Base-by-base conservation (phyloP, 306 rosid species). In the Cicer pinnatifidum region DNA sequence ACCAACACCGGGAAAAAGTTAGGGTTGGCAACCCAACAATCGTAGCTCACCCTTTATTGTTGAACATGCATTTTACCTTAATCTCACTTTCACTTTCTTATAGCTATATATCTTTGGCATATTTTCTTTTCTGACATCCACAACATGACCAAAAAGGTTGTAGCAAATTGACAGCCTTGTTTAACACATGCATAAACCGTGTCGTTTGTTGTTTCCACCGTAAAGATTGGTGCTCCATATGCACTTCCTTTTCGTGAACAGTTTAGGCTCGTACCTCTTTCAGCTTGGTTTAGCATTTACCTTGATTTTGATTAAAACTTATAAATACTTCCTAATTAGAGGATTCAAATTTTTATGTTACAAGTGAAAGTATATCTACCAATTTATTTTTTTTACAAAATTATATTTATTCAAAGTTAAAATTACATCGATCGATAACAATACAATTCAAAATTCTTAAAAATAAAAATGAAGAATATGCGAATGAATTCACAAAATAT, bases 11-110 rank as follows among this genome's bases (percentile, higher is more conserved):
- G 12, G 6, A 43, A 45, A 16, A 65, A 69, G 43, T 77, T 64
- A 16, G 69, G 85, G 87, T 75, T 73, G 80, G 62, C 86, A 72
- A 61, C 69, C 57, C 81, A 73, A 40, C 77, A 41, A 63, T 69
- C 63, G 46, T 73, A 44, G 53, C 77, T 75, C 79, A 48, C 63
- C 77, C 39, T 47, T 47, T 57, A 45, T 66, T 54, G 44, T 72
- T 79, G 16, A 65, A 9, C 73, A 41, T 66, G 13, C 71, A 20
- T 57, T 41, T 40, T 35, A 54, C 75, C 46, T 69, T 9, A 15
- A 50, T 66, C 54, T 67, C 11, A 45, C 57, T 53, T 38, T 79
- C 50, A 51, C 77, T 72, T 64, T 40, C 60, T 37, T 56, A 28
- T 28, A 28, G 35, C 5, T 28, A 63, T 72, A 13, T 79, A 4